Conservation (phyloP, 164 flowering plant species). For the Vitis labrusca region DNA sequence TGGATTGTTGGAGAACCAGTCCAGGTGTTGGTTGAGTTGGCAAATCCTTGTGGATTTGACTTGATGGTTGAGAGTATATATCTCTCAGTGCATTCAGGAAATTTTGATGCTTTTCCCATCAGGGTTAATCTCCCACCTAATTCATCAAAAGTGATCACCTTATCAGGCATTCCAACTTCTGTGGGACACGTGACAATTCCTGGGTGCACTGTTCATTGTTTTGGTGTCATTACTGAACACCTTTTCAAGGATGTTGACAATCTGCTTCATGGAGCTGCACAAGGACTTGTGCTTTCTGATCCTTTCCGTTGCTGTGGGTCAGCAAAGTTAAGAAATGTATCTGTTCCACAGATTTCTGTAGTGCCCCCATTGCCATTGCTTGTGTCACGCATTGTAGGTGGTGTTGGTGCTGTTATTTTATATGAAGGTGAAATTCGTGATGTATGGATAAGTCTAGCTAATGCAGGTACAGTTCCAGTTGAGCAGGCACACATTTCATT, state of each 20-base stretch:
- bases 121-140: slow-evolving; percentile 86
- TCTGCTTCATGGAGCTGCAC: slow-evolving; percentile 90
- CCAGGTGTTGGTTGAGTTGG: slow-evolving; percentile 92
- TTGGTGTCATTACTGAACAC: slow-evolving; percentile 96
- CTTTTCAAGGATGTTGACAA: slow-evolving; percentile 89
- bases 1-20: slow-evolving; percentile 99
- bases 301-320: slow-evolving; percentile 96
- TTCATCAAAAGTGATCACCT: slow-evolving; percentile 80
- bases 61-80: slow-evolving; percentile 89
- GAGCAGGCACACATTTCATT: slow-evolving; percentile 91
- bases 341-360: slow-evolving; percentile 77
- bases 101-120: slow-evolving; percentile 90
- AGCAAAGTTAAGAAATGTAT: slow-evolving; percentile 57
- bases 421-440: slow-evolving; percentile 99
- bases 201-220: slow-evolving; percentile 93
- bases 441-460: slow-evolving; percentile 77
- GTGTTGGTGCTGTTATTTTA: slow-evolving; percentile 83
- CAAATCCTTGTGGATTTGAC: slow-evolving; percentile 99
- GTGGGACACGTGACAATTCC: slow-evolving; percentile 81
- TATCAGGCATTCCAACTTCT: slow-evolving; percentile 94
- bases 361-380: slow-evolving; percentile 84
- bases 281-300: slow-evolving; percentile 96
- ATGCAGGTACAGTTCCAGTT: slow-evolving; percentile 95
- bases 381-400: slow-evolving; percentile 84
- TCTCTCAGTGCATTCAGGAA: slow-evolving; percentile 82